Evolutionary conservation across 768 basidiomycete species (phyloP).

Genomic region (Amanita pallidorosea): DNA sequence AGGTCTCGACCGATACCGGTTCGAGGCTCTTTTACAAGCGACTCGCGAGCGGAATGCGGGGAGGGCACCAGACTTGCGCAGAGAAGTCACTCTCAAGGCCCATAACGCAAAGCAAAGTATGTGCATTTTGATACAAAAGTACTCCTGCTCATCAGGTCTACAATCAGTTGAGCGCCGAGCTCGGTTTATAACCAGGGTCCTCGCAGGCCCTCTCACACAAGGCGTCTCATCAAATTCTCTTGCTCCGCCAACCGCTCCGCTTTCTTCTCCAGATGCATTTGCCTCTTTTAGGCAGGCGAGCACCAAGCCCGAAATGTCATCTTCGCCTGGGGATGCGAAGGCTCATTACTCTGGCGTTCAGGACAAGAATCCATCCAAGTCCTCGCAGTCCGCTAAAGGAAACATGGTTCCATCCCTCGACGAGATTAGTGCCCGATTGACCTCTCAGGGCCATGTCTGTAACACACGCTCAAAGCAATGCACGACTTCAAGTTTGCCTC

Average conservation of each 20-base stretch:
- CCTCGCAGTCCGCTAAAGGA: neutral
- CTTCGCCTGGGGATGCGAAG: conserved; percentile 12
- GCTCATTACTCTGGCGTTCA: neutral
- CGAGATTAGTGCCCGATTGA: conserved; percentile 1
- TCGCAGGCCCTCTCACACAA: conserved; percentile 34
- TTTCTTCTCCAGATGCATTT: conserved; percentile 40
- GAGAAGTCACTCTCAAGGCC: conserved; percentile 62
- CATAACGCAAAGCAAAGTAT: conserved; percentile 68
- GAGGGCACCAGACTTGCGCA: conserved; percentile 49
- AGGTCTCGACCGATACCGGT: conserved; percentile 53
- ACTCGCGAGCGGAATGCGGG: conserved; percentile 46
- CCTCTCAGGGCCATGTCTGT: conserved; percentile 2
- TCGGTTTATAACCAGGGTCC: conserved; percentile 63
- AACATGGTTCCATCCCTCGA: neutral
- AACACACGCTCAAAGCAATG: neutral
- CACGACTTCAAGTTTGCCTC: neutral
- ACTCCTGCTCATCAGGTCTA: neutral
- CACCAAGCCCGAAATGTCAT: conserved; percentile 33
- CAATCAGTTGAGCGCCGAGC: conserved; percentile 59
- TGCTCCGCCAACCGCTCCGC: conserved; percentile 53
- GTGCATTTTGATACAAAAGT: neutral
- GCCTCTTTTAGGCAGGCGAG: neutral
- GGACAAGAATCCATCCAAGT: neutral
- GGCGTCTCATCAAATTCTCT: conserved; percentile 49
- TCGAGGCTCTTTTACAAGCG: conserved; percentile 52